Evolutionary conservation across 2,329 filamentous ascomycete genomes (phyloP).

Genomic region (Trichophyton benhamiae): DNA sequence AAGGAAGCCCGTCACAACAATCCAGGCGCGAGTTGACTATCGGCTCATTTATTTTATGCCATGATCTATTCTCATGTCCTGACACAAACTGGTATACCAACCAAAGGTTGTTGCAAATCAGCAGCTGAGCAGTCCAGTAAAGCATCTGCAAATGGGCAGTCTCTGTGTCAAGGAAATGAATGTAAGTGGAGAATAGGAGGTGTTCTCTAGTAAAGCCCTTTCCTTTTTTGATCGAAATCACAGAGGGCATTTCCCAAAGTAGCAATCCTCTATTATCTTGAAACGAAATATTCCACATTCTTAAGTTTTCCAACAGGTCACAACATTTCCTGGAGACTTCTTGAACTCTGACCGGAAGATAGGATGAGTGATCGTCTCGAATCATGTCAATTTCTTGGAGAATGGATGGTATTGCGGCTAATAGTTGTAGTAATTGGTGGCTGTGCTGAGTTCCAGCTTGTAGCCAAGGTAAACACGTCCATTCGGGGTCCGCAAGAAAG

Average conservation of each 20-base stretch:
- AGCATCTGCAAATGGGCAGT: constrained; percentile 10
- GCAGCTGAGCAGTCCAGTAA: constrained; percentile 10
- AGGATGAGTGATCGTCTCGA: not conserved
- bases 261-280: not conserved
- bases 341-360: not conserved
- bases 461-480: not conserved
- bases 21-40: not conserved
- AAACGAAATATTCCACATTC: not conserved
- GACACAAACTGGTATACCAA: not conserved
- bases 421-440: not conserved
- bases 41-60: not conserved
- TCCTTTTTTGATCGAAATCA: not conserved
- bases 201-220: not conserved
- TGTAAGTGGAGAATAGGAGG: not conserved
- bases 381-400: not conserved
- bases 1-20: no score
- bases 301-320: not conserved
- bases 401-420: not conserved
- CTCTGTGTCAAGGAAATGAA: constrained; percentile 6
- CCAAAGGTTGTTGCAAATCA: constrained; percentile 9
- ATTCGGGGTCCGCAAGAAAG: constrained; percentile 4
- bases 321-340: not conserved
- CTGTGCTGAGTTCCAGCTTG: not conserved
- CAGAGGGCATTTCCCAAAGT: not conserved
- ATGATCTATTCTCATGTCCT: not conserved